Percentiles rank a stretch among this genome's conserved stretches.
Conservation (phyloP, 805 yeast species). For the Phaffomyces antillensis region DNA sequence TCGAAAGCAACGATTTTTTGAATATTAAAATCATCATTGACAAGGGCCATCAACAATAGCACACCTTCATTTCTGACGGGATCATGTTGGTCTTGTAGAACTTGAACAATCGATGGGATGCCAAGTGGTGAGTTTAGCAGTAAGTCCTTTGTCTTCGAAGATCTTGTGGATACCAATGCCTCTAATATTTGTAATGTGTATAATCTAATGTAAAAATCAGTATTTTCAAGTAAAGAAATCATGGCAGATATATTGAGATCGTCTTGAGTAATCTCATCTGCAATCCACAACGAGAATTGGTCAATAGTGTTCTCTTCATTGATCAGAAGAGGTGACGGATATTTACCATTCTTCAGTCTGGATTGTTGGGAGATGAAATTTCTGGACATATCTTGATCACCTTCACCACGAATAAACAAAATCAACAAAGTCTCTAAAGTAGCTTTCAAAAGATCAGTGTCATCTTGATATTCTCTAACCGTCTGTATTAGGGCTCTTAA, state of each 20-base stretch:
- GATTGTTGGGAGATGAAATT: conserved; percentile 73
- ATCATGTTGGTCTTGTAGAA: conserved; percentile 61
- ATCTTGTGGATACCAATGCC: conserved; percentile 73
- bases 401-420: conserved; percentile 65
- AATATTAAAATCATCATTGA: conserved; percentile 72
- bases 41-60: conserved; percentile 74
- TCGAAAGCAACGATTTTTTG: conserved; percentile 94
- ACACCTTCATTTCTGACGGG: conserved; percentile 88
- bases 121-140: conserved; percentile 72
- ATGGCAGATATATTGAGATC: conserved; percentile 23
- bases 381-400: conserved; percentile 56
- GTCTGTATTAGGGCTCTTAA: conserved; percentile 65
- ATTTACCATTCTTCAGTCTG: conserved; percentile 66
- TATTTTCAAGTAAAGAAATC: conserved; percentile 42
- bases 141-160: conserved; percentile 64
- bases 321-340: conserved; percentile 63
- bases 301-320: conserved; percentile 50
- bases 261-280: conserved; percentile 81
- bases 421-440: conserved; percentile 80
- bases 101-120: conserved; percentile 61
- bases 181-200: conserved; percentile 82
- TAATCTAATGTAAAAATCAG: conserved; percentile 70
- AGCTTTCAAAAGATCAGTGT: conserved; percentile 67
- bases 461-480: conserved; percentile 58
- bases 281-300: conserved; percentile 89